Evolutionary conservation across 2,329 filamentous ascomycete species (phyloP).

Genomic region (Zelopaecilomyces penicillatus): DNA sequence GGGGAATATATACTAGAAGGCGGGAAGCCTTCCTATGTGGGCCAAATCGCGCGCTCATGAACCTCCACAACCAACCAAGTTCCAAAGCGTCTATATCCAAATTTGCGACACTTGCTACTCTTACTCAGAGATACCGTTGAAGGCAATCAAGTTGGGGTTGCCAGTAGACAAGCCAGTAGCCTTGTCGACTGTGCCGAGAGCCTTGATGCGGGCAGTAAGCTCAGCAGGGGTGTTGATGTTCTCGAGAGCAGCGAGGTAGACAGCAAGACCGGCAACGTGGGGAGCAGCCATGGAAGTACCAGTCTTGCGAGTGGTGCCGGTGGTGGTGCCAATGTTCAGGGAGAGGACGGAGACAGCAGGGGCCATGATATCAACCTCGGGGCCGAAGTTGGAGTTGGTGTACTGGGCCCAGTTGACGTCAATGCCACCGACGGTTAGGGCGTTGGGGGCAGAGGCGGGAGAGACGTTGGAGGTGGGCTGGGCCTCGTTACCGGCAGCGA

Average conservation of each 20-base stretch:
- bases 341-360: constrained; percentile 39
- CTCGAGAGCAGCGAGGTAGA: constrained; percentile 45
- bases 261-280: constrained; percentile 50
- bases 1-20: too few species aligned
- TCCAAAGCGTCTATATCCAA: too few species aligned
- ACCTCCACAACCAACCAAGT: too few species aligned
- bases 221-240: constrained; percentile 29
- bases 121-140: constrained; percentile 30
- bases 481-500: constrained; percentile 47
- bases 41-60: too few species aligned
- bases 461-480: constrained; percentile 22
- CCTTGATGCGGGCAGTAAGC: constrained; percentile 33
- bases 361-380: constrained; percentile 41
- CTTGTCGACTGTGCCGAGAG: constrained; percentile 31
- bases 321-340: constrained; percentile 34
- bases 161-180: constrained; percentile 25
- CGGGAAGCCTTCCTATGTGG: too few species aligned
- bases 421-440: constrained; percentile 46
- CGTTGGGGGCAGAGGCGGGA: constrained; percentile 38
- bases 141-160: constrained; percentile 38
- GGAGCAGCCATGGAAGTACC: constrained; percentile 57
- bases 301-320: constrained; percentile 37
- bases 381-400: constrained; percentile 43
- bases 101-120: background rate
- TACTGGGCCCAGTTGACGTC: constrained; percentile 29